Evolutionary conservation across 176 grass and related monocot genomes (phyloP), one percentile per base, ranked within the genome.

Genomic region (Musa schizocarpa): DNA sequence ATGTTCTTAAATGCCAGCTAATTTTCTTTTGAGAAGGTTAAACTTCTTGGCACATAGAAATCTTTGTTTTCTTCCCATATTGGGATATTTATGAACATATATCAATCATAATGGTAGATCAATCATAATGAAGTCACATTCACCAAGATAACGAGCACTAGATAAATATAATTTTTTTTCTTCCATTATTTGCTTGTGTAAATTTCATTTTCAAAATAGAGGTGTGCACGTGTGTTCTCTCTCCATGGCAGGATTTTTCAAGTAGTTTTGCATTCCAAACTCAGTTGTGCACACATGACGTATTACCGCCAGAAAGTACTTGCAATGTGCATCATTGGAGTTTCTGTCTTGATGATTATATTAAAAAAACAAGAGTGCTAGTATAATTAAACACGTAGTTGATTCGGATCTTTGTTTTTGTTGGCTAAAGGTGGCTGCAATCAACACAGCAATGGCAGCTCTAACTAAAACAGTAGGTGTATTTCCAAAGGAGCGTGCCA

Each of bases 371-470:
- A 43, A 43, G 34, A 43, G 34, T 43, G 34, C 34, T n/a, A 21
- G 12, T 62, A 58, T 2, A 58, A 58, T 43, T 43, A 71, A 50
- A 17, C 10, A n/a, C 14, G 21, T 59, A 27, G 25, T 70, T 70
- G 22, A 53, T 22, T 65, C 19, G 80, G 17, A 74, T 55, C 1
- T 75, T 73, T 63, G 77, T 6, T 17, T 66, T 78, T 79, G 25
- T 65, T 64, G 73, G 64, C 14, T 72, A 65, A 85, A 96, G 95
- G 95, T 99, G 76, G 81, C 95, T 68, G 90, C 95, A 43, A 99
- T 99, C 78, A 99, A 99, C 80, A 94, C 90, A 72, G 95, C 90
- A 82, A 99, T 99, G 95, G 95, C 90, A 85, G 95, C 95, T 78
- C 72, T 99, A 13, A 94, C 90, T 62, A 94, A 99, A 81, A 99